A percentile compares a stretch with the other conserved stretches of the same genome.
These are phyloP conservation scores for Fraxinus platypoda DNA, from an alignment of 305 asterid genomes.

Conservation along the genomic window DNA sequence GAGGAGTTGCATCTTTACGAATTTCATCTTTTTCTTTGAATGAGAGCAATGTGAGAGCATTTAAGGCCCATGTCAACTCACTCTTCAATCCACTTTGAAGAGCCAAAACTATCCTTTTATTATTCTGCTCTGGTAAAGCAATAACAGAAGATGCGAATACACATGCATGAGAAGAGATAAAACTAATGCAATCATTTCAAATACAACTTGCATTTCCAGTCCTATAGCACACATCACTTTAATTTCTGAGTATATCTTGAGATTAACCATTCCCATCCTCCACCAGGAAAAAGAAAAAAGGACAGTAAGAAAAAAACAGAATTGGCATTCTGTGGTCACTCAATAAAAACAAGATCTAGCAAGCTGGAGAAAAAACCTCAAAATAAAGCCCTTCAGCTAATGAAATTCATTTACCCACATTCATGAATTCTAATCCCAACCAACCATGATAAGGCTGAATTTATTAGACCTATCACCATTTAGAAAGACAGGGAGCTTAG, in stretches of 20 bases:
- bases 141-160: conserved; percentile 19
- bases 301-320: background rate
- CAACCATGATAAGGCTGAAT: background rate
- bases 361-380: background rate
- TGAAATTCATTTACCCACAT: background rate
- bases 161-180: conserved; percentile 9
- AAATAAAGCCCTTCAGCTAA: background rate
- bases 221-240: background rate
- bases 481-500: background rate
- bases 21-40: conserved; percentile 95
- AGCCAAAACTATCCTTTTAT: conserved; percentile 88
- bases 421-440: background rate
- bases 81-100: conserved; percentile 97
- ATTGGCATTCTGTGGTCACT: background rate
- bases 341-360: background rate
- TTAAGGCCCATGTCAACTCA: conserved; percentile 94
- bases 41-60: conserved; percentile 84
- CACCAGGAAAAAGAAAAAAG: background rate
- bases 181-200: background rate
- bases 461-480: background rate
- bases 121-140: conserved; percentile 75
- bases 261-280: background rate
- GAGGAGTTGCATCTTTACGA: conserved; percentile 91
- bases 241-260: background rate
- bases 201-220: background rate